A percentile compares a stretch with the other conserved stretches of the same genome.
These are phyloP conservation scores for Fomitopsis pulvina DNA, from an alignment of 768 basidiomycete species.

Conservation along the genomic window DNA sequence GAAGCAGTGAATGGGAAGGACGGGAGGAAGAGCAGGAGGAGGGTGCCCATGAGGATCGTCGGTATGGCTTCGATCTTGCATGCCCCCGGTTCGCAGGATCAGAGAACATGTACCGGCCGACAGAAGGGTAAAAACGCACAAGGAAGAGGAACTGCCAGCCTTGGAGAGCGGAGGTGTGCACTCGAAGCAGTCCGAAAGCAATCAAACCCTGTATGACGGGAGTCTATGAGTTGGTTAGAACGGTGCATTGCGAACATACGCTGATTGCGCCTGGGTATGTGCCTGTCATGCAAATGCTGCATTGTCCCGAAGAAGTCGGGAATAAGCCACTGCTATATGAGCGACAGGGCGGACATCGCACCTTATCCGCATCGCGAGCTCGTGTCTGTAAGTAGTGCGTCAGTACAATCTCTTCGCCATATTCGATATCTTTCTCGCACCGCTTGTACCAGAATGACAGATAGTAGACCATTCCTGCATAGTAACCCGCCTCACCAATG, in stretches of 20 bases:
- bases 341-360: conserved; percentile 11
- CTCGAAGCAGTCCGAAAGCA: conserved; percentile 50
- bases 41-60: conserved; percentile 43
- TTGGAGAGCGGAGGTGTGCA: conserved; percentile 35
- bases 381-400: conserved; percentile 26
- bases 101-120: background rate
- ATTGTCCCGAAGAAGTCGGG: background rate
- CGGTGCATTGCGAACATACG: conserved; percentile 17
- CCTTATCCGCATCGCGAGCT: conserved; percentile 47
- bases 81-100: background rate
- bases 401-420: background rate
- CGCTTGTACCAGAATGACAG: conserved; percentile 44
- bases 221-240: background rate
- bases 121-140: conserved; percentile 20
- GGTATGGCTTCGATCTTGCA: conserved; percentile 58
- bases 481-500: conserved; percentile 56
- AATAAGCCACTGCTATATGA: background rate
- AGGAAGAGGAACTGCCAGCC: conserved; percentile 58
- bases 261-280: conserved; percentile 52
- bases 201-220: conserved; percentile 36
- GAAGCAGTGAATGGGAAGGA: conserved; percentile 49
- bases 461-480: conserved; percentile 57
- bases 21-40: conserved; percentile 44
- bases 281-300: conserved; percentile 51
- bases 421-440: background rate